phyloP scores from a whole-genome alignment of 2,329 filamentous ascomycete species.

The Stachybotrys elegans region DNA sequence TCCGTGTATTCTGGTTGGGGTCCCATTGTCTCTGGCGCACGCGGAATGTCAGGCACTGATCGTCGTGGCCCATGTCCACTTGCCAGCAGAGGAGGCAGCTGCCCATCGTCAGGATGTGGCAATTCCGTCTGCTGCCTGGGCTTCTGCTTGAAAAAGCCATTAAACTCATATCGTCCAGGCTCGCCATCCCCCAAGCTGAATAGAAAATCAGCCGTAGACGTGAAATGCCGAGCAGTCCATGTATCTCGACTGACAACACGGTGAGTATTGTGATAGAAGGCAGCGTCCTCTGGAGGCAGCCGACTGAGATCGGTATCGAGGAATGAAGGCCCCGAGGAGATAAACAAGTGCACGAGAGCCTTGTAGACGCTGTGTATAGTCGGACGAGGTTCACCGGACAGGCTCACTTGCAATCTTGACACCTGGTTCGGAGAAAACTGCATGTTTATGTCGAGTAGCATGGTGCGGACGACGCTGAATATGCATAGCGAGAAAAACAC shows the following conservation, averaged over 20 bases:
- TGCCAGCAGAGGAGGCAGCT: slow-evolving; percentile 5
- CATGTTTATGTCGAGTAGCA: slow-evolving; percentile 39
- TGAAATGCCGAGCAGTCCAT: slow-evolving; percentile 42
- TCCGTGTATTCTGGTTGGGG: slow-evolving; percentile 3
- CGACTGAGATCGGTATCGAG: slow-evolving; percentile 37
- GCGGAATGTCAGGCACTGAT: slow-evolving; percentile 4
- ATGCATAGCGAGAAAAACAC: slow-evolving; percentile 52
- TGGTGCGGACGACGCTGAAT: slow-evolving; percentile 50
- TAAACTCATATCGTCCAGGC: slow-evolving; percentile 25
- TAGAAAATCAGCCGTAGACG: slow-evolving; percentile 45
- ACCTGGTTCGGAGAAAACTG: slow-evolving; percentile 13
- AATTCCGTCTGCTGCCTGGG: slow-evolving; percentile 3
- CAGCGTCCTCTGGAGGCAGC: slow-evolving; percentile 39
- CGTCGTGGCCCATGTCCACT: slow-evolving; percentile 5
- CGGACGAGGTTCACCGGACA: no score
- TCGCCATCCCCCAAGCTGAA: slow-evolving; percentile 41
- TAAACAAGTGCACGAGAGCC: slow-evolving; percentile 44
- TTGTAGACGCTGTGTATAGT: slow-evolving; percentile 46
- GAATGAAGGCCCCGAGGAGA: slow-evolving; percentile 35
- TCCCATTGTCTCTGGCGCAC: neutral
- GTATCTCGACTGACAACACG: slow-evolving; percentile 40
- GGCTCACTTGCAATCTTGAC: no score
- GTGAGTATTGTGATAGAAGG: slow-evolving; percentile 36
- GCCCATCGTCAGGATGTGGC: neutral
- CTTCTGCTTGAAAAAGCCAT: slow-evolving; percentile 24